phyloP scores from a whole-genome alignment of 108 stramenopile species.

The Conticribra guillardii region DNA sequence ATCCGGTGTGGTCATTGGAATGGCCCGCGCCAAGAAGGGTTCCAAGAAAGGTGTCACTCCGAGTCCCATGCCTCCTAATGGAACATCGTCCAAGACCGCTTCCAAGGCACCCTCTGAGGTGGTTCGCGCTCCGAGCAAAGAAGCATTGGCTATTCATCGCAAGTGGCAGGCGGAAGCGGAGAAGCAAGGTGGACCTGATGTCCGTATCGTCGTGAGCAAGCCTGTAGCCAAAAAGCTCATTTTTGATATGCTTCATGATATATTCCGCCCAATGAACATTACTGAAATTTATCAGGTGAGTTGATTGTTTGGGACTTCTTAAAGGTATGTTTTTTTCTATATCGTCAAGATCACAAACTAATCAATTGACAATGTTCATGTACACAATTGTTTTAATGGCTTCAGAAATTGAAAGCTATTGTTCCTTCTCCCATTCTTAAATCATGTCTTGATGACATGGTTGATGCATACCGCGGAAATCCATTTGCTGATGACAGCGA shows the following conservation, averaged over 20 bases:
- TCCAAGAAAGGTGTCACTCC: conserved; percentile 37
- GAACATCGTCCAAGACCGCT: conserved; percentile 8
- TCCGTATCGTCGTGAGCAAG: conserved; percentile 69
- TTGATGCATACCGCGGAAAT: conserved; percentile 40
- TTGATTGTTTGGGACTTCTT: not conserved
- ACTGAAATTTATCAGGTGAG: conserved; percentile 70
- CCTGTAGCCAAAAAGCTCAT: conserved; percentile 74
- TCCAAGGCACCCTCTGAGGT: not conserved
- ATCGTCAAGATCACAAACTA: too few species aligned
- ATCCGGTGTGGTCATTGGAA: conserved; percentile 36
- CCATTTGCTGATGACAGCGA: conserved; percentile 62
- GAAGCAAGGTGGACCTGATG: conserved; percentile 66
- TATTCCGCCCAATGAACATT: conserved; percentile 83
- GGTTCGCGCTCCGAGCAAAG: conserved; percentile 13
- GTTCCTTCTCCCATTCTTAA: conserved; percentile 74
- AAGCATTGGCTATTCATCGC: conserved; percentile 40
- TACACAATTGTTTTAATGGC: too few species aligned
- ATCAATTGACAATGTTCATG: too few species aligned
- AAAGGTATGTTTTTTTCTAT: too few species aligned
- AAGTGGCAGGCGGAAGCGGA: conserved; percentile 80
- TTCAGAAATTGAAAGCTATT: conserved; percentile 57
- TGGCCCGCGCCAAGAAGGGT: conserved; percentile 7
- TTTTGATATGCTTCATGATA: conserved; percentile 67
- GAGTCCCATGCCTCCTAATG: conserved; percentile 30
- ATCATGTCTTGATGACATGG: conserved; percentile 73